phyloP scores from a whole-genome alignment of 1,139 yeast genomes.

The Tardiomyces digboiensis region DNA sequence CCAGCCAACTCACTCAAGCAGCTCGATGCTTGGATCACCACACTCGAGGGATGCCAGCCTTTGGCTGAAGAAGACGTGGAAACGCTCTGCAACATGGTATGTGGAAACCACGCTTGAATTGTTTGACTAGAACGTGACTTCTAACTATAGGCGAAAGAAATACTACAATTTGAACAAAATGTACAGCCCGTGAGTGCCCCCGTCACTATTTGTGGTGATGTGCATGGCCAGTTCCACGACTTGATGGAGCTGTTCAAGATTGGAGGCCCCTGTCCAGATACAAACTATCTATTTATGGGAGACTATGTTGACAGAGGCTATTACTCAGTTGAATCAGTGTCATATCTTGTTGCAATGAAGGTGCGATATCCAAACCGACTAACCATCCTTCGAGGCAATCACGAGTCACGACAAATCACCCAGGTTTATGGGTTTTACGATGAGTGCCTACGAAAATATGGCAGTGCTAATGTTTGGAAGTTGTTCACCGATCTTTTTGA shows the following conservation, averaged over 20 bases:
- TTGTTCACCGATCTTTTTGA: slow-evolving; percentile 75
- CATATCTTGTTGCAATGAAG: slow-evolving; percentile 71
- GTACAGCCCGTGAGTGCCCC: slow-evolving; percentile 95
- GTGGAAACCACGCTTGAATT: no score
- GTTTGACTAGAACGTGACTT: slow-evolving; percentile 30
- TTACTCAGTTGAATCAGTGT: slow-evolving; percentile 85
- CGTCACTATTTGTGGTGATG: slow-evolving; percentile 97
- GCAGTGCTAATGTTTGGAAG: slow-evolving; percentile 92
- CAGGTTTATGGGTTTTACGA: slow-evolving; percentile 98
- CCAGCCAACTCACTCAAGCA: slow-evolving; percentile 37
- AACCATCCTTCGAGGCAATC: slow-evolving; percentile 92
- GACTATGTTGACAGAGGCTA: slow-evolving; percentile 98
- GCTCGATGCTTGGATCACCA: slow-evolving; percentile 63
- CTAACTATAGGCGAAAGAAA: slow-evolving; percentile 49
- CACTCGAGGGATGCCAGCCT: slow-evolving; percentile 69
- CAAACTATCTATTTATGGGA: slow-evolving; percentile 75
- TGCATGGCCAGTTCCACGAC: slow-evolving; percentile 96
- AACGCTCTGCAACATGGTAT: slow-evolving; percentile 54
- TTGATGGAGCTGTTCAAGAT: slow-evolving; percentile 74
- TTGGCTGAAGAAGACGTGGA: slow-evolving; percentile 76
- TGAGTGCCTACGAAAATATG: slow-evolving; percentile 93
- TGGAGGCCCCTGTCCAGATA: slow-evolving; percentile 84
- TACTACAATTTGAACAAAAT: slow-evolving; percentile 83
- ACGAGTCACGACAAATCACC: slow-evolving; percentile 94
- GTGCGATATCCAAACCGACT: slow-evolving; percentile 90